Evolutionary conservation across 169 alveolate genomes (phyloP), one percentile per base, ranked within the genome.

Genomic region (Perkinsus chesapeaki): DNA sequence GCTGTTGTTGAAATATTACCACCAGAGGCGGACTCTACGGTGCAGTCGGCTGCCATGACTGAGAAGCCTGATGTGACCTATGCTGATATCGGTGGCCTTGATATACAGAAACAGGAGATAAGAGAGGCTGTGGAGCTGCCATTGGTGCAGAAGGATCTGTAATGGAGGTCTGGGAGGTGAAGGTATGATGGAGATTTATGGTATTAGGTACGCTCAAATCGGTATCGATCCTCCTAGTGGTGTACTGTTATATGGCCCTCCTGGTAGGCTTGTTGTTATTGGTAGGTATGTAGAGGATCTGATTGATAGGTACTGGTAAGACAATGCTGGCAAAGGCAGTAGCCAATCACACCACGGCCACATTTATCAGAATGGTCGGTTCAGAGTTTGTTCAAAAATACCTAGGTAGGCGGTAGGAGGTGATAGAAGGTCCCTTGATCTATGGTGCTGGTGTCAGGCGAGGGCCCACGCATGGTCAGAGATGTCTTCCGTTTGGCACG

Each of bases 301-400:
- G n/a, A n/a, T n/a, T 31, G 91, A 39, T 91, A 27, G 48, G 98
- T 31, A 98, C 99, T 1, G 99, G 99, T 3, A 99, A 99, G 96
- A 99, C 99, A 12, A 98, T 99, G 99, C 95, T 99, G 95, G 99
- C 99, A 16, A 98, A 99, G 93, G 99, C 99, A 1, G 99, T 99
- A 38, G 99, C 99, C 39, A 98, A 98, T 95, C 99, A 99, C 93
- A 99, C 99, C 36, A 97, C 98, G 82, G 99, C 99, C 39, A 96
- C 99, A 34, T 98, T 99, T 95, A 98, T 99, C 39, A 97, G 99
- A 90, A 99, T 99, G 34, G 99, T 98, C 31, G 99, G 99, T 3
- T 98, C 99, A 43, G 99, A 99, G 95, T 99, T 99, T 95, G 99
- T 99, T 19, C 99, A 99, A 93, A 99, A 99, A 95, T 99, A 99